These are phyloP conservation scores for Colletotrichum sp. DNA, from an alignment of 2,329 filamentous ascomycete genomes.

Conservation along the genomic window DNA sequence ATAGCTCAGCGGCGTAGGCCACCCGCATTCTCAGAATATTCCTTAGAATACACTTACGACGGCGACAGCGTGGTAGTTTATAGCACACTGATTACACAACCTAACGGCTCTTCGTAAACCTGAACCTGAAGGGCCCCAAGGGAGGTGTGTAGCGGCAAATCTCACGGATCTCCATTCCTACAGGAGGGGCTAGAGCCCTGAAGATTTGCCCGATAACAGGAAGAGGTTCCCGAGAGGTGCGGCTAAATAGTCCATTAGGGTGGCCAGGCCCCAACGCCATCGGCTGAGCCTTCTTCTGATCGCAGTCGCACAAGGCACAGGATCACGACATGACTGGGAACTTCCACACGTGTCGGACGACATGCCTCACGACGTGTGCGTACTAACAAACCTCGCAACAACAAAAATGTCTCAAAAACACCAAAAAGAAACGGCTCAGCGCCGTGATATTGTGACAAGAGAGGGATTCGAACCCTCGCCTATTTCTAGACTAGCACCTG, in stretches of 20 bases:
- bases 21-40: neutral
- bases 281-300: neutral
- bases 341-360: neutral
- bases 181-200: too few relatives aligned
- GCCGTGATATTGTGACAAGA: neutral
- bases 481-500: slow-evolving; percentile 4
- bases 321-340: fast-evolving
- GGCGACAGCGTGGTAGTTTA: fast-evolving
- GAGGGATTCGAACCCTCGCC: neutral
- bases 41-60: neutral
- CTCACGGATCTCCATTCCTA: neutral
- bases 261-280: neutral
- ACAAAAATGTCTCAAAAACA: neutral
- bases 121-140: neutral
- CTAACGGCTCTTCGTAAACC: neutral
- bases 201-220: neutral
- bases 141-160: neutral
- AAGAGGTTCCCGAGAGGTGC: fast-evolving
- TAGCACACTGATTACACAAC: fast-evolving
- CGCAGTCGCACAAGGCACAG: neutral
- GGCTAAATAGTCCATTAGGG: neutral
- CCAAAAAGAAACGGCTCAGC: neutral
- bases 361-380: neutral
- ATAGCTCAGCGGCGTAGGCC: fast-evolving
- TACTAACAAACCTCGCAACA: neutral